Conservation (phyloP, 495 filamentous ascomycete genomes). For the Glarea lozoyensis region DNA sequence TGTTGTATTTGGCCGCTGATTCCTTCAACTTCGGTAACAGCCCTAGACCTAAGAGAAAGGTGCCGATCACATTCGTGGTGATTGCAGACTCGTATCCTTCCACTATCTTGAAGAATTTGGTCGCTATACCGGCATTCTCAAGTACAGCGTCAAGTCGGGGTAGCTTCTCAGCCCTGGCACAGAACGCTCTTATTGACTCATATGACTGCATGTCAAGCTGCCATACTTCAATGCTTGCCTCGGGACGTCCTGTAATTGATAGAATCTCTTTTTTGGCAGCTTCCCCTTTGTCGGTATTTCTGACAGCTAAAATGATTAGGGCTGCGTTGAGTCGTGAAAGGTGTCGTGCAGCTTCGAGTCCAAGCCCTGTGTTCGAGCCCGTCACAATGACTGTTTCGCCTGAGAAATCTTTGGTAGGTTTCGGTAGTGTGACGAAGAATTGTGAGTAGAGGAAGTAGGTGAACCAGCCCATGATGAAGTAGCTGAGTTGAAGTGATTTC, state of each 20-base stretch:
- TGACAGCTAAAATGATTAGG: conserved; percentile 38
- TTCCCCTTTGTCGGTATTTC: conserved; percentile 27
- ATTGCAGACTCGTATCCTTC: conserved; percentile 7
- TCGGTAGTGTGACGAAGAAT: conserved; percentile 4
- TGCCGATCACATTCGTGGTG: conserved; percentile 12
- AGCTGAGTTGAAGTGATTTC: not conserved
- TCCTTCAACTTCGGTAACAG: conserved; percentile 11
- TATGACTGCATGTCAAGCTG: conserved; percentile 38
- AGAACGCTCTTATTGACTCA: conserved; percentile 14
- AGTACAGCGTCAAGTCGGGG: conserved; percentile 8
- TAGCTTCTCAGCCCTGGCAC: not conserved
- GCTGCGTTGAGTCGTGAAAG: conserved; percentile 28
- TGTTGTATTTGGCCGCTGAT: not conserved
- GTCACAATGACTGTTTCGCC: conserved; percentile 41
- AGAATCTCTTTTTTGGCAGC: conserved; percentile 30
- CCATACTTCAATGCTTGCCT: conserved; percentile 40
- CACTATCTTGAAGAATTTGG: conserved; percentile 2
- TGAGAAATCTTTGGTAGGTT: conserved; percentile 11
- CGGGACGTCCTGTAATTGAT: conserved; percentile 18
- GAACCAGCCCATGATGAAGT: conserved; percentile 5
- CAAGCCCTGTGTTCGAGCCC: conserved; percentile 43
- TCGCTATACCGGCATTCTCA: conserved; percentile 10
- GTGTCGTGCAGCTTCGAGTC: conserved; percentile 39
- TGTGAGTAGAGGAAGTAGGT: conserved; percentile 7
- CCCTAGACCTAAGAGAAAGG: conserved; percentile 7